Conservation (phyloP, 1,284 basidiomycete genomes). For the Mycena citricolor region DNA sequence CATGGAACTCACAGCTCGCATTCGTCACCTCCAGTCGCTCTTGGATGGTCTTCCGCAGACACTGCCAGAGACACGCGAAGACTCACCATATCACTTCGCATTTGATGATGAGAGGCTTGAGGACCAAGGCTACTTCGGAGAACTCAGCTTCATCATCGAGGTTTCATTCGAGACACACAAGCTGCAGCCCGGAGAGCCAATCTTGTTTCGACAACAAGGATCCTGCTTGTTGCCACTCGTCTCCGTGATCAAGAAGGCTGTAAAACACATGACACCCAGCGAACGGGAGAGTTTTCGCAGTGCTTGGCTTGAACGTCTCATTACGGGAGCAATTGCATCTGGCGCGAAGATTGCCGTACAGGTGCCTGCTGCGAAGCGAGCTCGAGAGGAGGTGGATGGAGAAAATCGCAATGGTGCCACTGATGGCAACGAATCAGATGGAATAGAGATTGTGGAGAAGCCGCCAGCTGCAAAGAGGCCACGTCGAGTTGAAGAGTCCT, state of each 20-base stretch:
- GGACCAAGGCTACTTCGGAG: constrained; percentile 9
- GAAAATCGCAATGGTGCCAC: too few relatives aligned
- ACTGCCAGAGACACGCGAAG: constrained; percentile 2
- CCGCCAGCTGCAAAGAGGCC: too few relatives aligned
- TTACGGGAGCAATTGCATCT: not conserved
- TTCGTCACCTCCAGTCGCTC: not conserved
- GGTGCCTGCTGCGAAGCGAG: not conserved
- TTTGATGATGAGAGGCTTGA: constrained; percentile 5
- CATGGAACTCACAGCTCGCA: constrained; percentile 3
- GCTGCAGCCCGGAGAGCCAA: not conserved
- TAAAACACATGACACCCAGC: constrained; percentile 3
- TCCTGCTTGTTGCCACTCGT: not conserved
- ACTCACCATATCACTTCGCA: constrained; percentile 13
- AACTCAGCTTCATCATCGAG: constrained; percentile 4
- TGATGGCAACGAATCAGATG: too few relatives aligned
- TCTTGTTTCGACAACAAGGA: constrained; percentile 6
- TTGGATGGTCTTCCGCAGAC: constrained; percentile 1
- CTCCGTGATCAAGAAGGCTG: constrained; percentile 13
- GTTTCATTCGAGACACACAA: constrained; percentile 8
- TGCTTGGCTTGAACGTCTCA: constrained; percentile 12
- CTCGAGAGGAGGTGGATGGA: too few relatives aligned
- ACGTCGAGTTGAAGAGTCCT: too few relatives aligned
- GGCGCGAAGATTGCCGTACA: constrained; percentile 3
- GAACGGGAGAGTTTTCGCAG: constrained; percentile 3
- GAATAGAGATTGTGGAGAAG: too few relatives aligned